A percentile compares a stretch with the other conserved stretches of the same genome.
These are phyloP conservation scores for Jaapia argillacea DNA, from an alignment of 768 basidiomycete genomes.

Conservation along the genomic window DNA sequence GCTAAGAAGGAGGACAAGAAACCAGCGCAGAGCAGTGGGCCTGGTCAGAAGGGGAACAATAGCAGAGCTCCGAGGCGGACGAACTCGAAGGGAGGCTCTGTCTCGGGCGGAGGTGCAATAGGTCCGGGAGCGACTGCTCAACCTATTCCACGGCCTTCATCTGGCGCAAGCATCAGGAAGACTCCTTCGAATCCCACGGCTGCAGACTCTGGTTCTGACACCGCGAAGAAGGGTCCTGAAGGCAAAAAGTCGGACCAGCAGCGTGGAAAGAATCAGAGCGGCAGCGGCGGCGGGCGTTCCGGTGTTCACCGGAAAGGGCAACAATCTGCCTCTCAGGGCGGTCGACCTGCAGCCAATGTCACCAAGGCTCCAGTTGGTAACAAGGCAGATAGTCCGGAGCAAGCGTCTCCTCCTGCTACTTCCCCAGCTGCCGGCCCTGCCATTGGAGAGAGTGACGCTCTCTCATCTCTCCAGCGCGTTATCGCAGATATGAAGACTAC, in stretches of 20 bases:
- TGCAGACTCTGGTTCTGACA: slow-evolving; percentile 64
- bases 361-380: slow-evolving; percentile 22
- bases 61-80: slow-evolving; percentile 52
- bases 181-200: slow-evolving; percentile 23
- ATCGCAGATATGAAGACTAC: slow-evolving; percentile 90
- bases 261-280: slow-evolving; percentile 25
- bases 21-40: slow-evolving; percentile 29
- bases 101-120: slow-evolving; percentile 21
- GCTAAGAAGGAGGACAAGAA: slow-evolving; percentile 73
- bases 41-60: slow-evolving; percentile 22
- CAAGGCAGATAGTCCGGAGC: background rate
- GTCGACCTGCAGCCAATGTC: slow-evolving; percentile 32
- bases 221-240: slow-evolving; percentile 45
- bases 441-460: slow-evolving; percentile 62
- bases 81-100: slow-evolving; percentile 33
- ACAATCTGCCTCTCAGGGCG: slow-evolving; percentile 47
- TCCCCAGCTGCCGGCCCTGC: slow-evolving; percentile 39
- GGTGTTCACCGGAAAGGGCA: slow-evolving; percentile 44
- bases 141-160: slow-evolving; percentile 43
- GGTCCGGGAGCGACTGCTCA: slow-evolving; percentile 7
- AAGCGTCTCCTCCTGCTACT: slow-evolving; percentile 19
- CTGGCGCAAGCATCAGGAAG: slow-evolving; percentile 61
- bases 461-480: slow-evolving; percentile 84
- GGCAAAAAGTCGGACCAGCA: slow-evolving; percentile 46
- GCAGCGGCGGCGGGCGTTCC: slow-evolving; percentile 32